These are phyloP conservation scores for Harringtonia aguacate DNA, from an alignment of 2,329 filamentous ascomycete genomes.

Conservation along the genomic window DNA sequence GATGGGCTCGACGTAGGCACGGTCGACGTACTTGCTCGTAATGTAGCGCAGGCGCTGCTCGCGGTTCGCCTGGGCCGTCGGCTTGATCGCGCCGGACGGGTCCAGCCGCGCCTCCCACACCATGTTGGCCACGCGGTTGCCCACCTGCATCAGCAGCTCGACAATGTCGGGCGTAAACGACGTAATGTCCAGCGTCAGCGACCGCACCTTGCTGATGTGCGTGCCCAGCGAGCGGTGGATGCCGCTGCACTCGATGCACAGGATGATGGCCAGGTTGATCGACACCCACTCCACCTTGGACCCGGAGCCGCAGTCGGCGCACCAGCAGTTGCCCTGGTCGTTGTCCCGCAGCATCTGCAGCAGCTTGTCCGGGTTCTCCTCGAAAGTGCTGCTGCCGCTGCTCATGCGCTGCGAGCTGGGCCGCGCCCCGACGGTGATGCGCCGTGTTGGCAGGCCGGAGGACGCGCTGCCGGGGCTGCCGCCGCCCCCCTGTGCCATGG, in stretches of 20 bases:
- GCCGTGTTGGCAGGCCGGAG: conserved; percentile 56
- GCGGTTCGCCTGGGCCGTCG: conserved; percentile 63
- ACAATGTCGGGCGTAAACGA: conserved; percentile 97
- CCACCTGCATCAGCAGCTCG: conserved; percentile 81
- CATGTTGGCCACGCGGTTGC: conserved; percentile 93
- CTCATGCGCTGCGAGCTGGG: conserved; percentile 54
- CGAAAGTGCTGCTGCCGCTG: conserved; percentile 63
- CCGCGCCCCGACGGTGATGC: conserved; percentile 84
- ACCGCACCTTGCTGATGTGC: conserved; percentile 95
- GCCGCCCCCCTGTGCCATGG: too few relatives aligned
- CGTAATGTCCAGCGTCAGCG: conserved; percentile 86
- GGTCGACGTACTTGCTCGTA: conserved; percentile 85
- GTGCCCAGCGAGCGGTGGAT: conserved; percentile 94
- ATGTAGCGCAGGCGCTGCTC: conserved; percentile 94
- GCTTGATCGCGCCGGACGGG: conserved; percentile 59
- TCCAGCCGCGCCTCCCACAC: conserved; percentile 88
- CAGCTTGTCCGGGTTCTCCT: conserved; percentile 76
- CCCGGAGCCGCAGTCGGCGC: conserved; percentile 86
- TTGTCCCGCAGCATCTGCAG: conserved; percentile 79
- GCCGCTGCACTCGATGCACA: conserved; percentile 96
- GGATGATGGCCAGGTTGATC: conserved; percentile 89
- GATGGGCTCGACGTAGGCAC: conserved; percentile 68
- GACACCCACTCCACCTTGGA: conserved; percentile 98
- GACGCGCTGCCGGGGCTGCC: conserved; percentile 27
- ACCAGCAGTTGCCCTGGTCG: conserved; percentile 87